These are phyloP conservation scores for Nissolia schottii DNA, from an alignment of 306 rosid genomes.

Conservation along the genomic window DNA sequence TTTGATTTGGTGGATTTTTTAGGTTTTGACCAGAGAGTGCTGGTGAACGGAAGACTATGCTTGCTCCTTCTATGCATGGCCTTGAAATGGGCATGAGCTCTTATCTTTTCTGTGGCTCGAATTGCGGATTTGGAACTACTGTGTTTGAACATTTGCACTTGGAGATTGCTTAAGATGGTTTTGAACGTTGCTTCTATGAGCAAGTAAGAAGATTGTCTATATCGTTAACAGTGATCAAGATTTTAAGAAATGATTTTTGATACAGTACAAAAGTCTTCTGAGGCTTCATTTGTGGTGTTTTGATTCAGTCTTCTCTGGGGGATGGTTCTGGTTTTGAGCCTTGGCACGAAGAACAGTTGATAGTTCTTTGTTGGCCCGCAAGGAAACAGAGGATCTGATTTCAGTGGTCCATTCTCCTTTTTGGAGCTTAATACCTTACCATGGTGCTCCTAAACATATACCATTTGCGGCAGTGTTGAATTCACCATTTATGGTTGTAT, in stretches of 20 bases:
- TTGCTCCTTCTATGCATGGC: conserved; percentile 17
- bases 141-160: conserved; percentile 42
- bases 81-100: conserved; percentile 36
- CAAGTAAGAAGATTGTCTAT: conserved; percentile 76
- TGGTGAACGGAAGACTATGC: conserved; percentile 21
- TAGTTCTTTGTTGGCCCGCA: conserved; percentile 37
- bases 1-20: conserved; percentile 17
- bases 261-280: conserved; percentile 22
- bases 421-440: conserved; percentile 32
- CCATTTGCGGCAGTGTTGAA: too few species aligned
- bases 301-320: conserved; percentile 25
- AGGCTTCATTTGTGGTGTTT: conserved; percentile 26
- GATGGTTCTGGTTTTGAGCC: conserved; percentile 36
- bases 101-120: conserved; percentile 8
- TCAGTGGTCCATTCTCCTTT: conserved; percentile 40
- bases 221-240: conserved; percentile 42
- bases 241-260: conserved; percentile 17
- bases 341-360: conserved; percentile 32
- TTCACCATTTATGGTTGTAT: too few species aligned
- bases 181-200: conserved; percentile 28
- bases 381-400: conserved; percentile 40
- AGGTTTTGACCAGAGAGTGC: conserved; percentile 27
- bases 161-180: conserved; percentile 48
- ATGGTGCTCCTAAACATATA: not conserved
- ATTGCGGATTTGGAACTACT: conserved; percentile 31